A percentile compares a stretch with the other conserved stretches of the same genome.
These are phyloP conservation scores for Psilocybe sp. DNA, from an alignment of 768 basidiomycete species.

Conservation along the genomic window DNA sequence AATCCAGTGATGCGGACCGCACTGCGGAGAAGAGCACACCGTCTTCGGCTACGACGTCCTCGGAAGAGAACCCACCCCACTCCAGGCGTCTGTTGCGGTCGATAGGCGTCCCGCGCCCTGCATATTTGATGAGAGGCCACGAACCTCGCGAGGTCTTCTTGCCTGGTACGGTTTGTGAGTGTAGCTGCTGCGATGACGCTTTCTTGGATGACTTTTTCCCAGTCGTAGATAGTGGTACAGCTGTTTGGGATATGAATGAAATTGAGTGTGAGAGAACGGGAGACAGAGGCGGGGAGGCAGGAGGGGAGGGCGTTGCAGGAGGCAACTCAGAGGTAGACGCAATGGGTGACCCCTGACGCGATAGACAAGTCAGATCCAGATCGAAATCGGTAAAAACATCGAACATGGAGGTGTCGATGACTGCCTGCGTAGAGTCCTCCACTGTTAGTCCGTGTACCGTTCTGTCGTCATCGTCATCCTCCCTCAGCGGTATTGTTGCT, in stretches of 20 bases:
- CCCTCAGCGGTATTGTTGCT: conserved; percentile 8
- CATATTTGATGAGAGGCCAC: conserved; percentile 42
- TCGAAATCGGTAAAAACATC: conserved; percentile 45
- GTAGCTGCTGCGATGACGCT: conserved; percentile 24
- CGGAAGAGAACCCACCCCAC: conserved; percentile 39
- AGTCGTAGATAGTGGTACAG: conserved; percentile 18
- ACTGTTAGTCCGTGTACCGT: conserved; percentile 19
- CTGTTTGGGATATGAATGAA: conserved; percentile 30
- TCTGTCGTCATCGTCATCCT: conserved; percentile 22
- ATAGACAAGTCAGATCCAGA: conserved; percentile 44
- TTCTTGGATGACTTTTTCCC: conserved; percentile 23
- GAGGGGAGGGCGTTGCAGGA: conserved; percentile 26
- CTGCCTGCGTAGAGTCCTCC: conserved; percentile 8
- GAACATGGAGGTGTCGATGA: conserved; percentile 28
- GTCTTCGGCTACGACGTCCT: conserved; percentile 39
- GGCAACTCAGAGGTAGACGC: conserved; percentile 31
- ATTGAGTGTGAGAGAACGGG: conserved; percentile 34
- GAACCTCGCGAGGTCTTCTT: conserved; percentile 30
- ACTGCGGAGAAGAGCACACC: conserved; percentile 39
- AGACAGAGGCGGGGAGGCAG: conserved; percentile 26
- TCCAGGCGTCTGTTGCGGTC: conserved; percentile 40
- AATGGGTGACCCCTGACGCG: conserved; percentile 37
- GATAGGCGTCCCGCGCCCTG: conserved; percentile 48
- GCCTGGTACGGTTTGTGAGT: conserved; percentile 24
- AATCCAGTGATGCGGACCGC: conserved; percentile 42